A percentile compares a stretch with the other conserved stretches of the same genome.
Conservation (phyloP, 257 asterid species). For the Apocynum venetum region DNA sequence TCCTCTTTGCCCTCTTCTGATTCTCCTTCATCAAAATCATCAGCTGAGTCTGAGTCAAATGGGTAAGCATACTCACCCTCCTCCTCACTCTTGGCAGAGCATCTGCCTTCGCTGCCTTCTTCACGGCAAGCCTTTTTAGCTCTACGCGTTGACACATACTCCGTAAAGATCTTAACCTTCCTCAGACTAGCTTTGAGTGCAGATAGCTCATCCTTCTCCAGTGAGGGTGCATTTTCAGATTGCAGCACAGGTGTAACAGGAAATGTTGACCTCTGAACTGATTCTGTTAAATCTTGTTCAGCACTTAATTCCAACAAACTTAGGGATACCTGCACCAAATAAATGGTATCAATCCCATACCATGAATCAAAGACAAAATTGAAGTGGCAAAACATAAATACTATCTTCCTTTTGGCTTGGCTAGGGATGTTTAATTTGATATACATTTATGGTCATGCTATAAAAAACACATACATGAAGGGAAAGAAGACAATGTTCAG, state of each 20-base stretch:
- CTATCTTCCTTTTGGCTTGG: not conserved
- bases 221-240: conserved; percentile 41
- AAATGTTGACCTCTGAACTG: conserved; percentile 40
- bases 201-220: conserved; percentile 85
- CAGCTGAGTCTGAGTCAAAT: conserved; percentile 71
- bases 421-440: not conserved
- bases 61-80: conserved; percentile 77
- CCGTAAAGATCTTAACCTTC: conserved; percentile 76
- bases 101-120: conserved; percentile 73
- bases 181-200: conserved; percentile 89
- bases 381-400: not conserved
- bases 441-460: not conserved
- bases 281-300: conserved; percentile 48
- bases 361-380: not conserved
- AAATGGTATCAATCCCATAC: conserved; percentile 14
- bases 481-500: conserved; percentile 45
- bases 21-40: conserved; percentile 71
- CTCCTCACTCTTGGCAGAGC: conserved; percentile 79
- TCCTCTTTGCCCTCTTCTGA: conserved; percentile 64
- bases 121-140: conserved; percentile 85
- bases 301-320: conserved; percentile 53
- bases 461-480: conserved; percentile 52
- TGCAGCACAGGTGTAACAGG: conserved; percentile 52
- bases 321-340: conserved; percentile 59
- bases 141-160: conserved; percentile 68